Conservation (phyloP, 2,329 filamentous ascomycete genomes). For the Aspergillus fischeri region DNA sequence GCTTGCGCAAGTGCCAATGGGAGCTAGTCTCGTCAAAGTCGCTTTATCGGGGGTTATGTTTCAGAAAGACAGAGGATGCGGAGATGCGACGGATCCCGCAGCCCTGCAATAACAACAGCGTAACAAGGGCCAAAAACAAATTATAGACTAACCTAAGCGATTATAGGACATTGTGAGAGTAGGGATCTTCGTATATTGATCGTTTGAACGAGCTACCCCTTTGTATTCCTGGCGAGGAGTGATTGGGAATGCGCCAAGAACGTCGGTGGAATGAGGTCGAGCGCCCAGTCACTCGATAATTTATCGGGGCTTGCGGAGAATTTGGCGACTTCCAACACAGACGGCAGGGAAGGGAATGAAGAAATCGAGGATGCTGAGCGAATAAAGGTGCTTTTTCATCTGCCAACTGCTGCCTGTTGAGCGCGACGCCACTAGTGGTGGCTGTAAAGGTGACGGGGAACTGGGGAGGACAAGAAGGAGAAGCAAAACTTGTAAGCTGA, state of each 20-base stretch:
- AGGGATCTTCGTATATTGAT: conserved; percentile 16
- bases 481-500: neutral
- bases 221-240: conserved; percentile 16
- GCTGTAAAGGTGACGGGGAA: conserved; percentile 2
- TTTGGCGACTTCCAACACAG: neutral
- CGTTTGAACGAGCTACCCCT: conserved; percentile 20
- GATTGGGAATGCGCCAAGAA: conserved; percentile 29
- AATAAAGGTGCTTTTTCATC: neutral
- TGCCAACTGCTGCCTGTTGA: neutral
- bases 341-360: neutral
- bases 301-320: conserved; percentile 1
- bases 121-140: neutral
- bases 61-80: neutral
- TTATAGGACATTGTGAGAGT: conserved; percentile 58
- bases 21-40: neutral
- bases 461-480: conserved; percentile 6
- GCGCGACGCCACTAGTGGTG: neutral
- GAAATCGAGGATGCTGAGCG: neutral
- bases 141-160: conserved; percentile 59
- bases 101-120: neutral
- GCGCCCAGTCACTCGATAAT: conserved; percentile 5
- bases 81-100: neutral
- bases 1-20: neutral
- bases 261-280: conserved; percentile 17
- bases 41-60: neutral